Base-by-base conservation (phyloP, 805 yeast genomes). In the Torulaspora gathmanii region DNA sequence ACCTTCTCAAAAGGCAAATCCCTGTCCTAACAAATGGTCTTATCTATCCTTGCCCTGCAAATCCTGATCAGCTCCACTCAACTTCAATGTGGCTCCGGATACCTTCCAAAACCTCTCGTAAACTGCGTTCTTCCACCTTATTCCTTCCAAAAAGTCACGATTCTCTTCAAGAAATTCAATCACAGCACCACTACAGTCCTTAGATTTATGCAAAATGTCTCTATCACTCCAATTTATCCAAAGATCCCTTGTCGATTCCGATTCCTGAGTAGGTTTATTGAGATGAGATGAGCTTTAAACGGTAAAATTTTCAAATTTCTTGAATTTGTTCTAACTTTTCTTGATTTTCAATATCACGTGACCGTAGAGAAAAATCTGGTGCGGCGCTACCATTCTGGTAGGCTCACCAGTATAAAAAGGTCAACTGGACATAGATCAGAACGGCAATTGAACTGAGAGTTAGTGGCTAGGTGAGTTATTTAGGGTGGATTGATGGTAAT, bases 241-340 rank as follows among this genome's bases (percentile, higher is more conserved):
- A 30, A 20, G 11, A 31, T 11, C 42, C 42, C 25, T 26, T 26
- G 5, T n/a, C 23, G 19, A 17, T 19, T 17, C 22, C 22, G 16
- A 22, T 11, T 22, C 17, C 22, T 38, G n/a, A 19, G 19, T 17
- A 17, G 6, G 16, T 28, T 3, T 13, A n/a, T 38, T 22, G 33
- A 10, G 29, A 44, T 48, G 46, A 48, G 51, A 48, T 48, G 51
- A 48, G 51, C 51, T 48, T 26, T 42, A 33, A 36, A 28, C 31
- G 49, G 51, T 44, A 48, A 48, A 48, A 44, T 48, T 48, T 48
- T 44, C 49, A 48, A 39, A 41, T 22, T 35, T 45, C 29, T 23
- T 31, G 25, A 33, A 29, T 26, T 31, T 42, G 37, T 48, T 41
- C 46, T 42, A 41, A 41, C 33, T 38, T 44, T 27, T 27, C 28